Evolutionary conservation across 179 eudicot genomes (phyloP).

Genomic region (Patellifolia procumbens): DNA sequence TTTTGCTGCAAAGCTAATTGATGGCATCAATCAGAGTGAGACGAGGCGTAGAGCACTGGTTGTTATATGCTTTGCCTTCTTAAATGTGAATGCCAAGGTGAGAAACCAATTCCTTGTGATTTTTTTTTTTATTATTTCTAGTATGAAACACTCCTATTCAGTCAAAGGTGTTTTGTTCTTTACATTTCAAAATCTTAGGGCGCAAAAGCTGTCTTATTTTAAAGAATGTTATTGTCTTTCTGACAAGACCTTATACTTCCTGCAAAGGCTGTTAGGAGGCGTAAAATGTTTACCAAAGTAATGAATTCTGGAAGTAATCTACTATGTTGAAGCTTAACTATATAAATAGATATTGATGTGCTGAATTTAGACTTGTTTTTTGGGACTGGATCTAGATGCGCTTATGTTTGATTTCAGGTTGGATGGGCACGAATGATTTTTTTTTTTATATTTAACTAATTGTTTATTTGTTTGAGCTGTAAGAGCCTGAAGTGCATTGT

Average conservation of each 20-base stretch:
- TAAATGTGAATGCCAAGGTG: slow-evolving; percentile 69
- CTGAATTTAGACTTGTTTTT: neutral
- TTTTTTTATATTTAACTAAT: neutral
- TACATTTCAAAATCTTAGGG: neutral
- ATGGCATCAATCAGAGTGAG: slow-evolving; percentile 89
- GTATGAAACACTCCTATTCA: neutral
- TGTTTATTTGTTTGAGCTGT: neutral
- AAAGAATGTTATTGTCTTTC: neutral
- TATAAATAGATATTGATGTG: neutral
- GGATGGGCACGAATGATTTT: neutral
- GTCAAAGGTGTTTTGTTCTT: too few species aligned
- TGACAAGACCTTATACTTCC: neutral
- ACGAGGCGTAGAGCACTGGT: slow-evolving; percentile 77
- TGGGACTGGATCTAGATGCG: neutral
- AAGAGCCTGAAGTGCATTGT: neutral
- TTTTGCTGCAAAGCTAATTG: slow-evolving; percentile 68
- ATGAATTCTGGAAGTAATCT: neutral
- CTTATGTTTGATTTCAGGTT: neutral
- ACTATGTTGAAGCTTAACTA: neutral
- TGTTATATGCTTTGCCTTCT: slow-evolving; percentile 59
- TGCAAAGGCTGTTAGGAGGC: neutral
- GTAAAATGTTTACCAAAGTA: neutral
- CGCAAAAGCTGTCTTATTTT: neutral
- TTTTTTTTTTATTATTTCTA: neutral
- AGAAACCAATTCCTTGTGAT: slow-evolving; percentile 7